phyloP scores from a whole-genome alignment of 345 rosid species.

The Sonneratia caseolaris region DNA sequence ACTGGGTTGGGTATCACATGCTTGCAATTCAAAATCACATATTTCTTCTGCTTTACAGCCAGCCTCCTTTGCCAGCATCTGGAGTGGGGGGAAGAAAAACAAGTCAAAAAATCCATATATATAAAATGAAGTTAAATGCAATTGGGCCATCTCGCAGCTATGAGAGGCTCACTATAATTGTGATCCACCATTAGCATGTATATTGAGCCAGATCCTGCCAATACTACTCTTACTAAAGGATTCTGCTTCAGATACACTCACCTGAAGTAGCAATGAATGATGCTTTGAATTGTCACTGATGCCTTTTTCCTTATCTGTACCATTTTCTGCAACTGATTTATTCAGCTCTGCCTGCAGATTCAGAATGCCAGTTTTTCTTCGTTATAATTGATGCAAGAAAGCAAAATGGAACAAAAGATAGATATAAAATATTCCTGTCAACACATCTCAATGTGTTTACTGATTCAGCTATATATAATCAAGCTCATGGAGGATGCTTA shows the following conservation, averaged over 20 bases:
- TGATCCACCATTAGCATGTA: too few species aligned
- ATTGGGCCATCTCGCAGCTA: background rate
- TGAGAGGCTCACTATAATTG: too few species aligned
- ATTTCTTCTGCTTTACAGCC: slow-evolving; percentile 65
- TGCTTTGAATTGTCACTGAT: slow-evolving; percentile 39
- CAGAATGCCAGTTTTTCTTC: background rate
- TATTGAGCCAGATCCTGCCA: background rate
- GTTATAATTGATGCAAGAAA: background rate
- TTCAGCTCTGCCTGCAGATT: slow-evolving; percentile 64
- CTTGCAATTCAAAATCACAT: slow-evolving; percentile 93
- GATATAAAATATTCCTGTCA: background rate
- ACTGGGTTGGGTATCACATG: slow-evolving; percentile 94
- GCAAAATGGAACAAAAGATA: background rate
- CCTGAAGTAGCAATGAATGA: slow-evolving; percentile 69
- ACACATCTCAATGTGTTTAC: background rate
- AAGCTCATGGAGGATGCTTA: background rate
- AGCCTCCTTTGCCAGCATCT: slow-evolving; percentile 58
- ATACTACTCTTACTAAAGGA: background rate
- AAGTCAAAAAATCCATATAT: background rate
- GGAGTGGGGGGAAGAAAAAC: slow-evolving; percentile 9
- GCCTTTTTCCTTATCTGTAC: slow-evolving; percentile 18
- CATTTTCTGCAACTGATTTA: slow-evolving; percentile 36
- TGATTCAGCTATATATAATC: background rate
- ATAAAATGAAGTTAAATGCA: background rate
- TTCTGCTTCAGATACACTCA: slow-evolving; percentile 12